Evolutionary conservation across 495 filamentous ascomycete species (phyloP).

Genomic region (Darksidea phi): DNA sequence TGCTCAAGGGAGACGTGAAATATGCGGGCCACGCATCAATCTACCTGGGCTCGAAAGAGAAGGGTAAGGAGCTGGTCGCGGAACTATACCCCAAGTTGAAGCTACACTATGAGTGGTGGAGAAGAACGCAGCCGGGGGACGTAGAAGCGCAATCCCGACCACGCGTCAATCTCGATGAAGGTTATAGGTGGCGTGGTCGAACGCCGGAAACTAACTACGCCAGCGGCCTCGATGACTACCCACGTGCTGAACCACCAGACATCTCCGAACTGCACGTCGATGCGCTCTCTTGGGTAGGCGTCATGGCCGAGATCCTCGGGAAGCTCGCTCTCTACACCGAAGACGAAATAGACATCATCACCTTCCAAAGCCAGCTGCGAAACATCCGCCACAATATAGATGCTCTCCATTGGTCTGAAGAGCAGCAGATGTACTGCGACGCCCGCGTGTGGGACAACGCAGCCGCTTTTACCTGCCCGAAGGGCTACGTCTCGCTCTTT

Average conservation of each 20-base stretch:
- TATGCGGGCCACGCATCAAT: constrained; percentile 44
- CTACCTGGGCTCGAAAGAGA: constrained; percentile 62
- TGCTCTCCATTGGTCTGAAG: constrained; percentile 86
- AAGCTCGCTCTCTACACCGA: constrained; percentile 71
- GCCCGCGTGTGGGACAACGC: constrained; percentile 92
- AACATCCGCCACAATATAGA: constrained; percentile 86
- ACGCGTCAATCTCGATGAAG: constrained; percentile 79
- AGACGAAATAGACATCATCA: constrained; percentile 67
- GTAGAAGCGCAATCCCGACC: constrained; percentile 84
- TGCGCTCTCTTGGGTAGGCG: constrained; percentile 91
- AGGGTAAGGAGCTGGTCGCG: constrained; percentile 69
- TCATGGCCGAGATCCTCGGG: constrained; percentile 78
- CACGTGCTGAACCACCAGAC: constrained; percentile 88
- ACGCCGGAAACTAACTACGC: constrained; percentile 80
- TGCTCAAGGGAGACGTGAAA: constrained; percentile 46
- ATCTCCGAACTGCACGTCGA: constrained; percentile 95
- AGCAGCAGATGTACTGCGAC: constrained; percentile 82
- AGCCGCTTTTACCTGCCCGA: constrained; percentile 82
- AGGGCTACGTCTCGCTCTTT: constrained; percentile 91
- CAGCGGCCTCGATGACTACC: constrained; percentile 93
- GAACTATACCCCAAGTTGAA: constrained; percentile 88
- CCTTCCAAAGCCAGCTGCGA: constrained; percentile 66
- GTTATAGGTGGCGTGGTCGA: constrained; percentile 93
- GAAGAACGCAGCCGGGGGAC: constrained; percentile 83
- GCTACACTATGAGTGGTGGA: constrained; percentile 90